Base-by-base conservation (phyloP, 805 yeast genomes). In the Yueomyces sp. region DNA sequence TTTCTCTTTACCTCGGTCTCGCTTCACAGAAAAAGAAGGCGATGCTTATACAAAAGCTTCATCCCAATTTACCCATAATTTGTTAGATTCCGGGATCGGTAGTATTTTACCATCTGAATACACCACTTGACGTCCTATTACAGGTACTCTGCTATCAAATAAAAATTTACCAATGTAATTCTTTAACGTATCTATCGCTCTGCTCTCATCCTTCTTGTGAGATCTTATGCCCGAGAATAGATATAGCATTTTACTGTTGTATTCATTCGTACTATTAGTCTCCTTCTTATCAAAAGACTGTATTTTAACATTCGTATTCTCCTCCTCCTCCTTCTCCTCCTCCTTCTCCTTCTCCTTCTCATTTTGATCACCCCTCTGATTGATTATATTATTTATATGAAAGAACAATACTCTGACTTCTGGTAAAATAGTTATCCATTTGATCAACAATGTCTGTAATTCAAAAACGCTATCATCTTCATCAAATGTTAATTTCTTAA, bases 381-480 rank as follows among this genome's bases (percentile, higher is more conserved):
- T 28, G 19, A 29, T 34, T 9, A 31, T 27, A 30, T 42, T 43
- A 47, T 64, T 65, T 29, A 66, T 50, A 43, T 47, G 52, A 47
- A 76, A 76, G 50, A 74, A 80, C 4, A 81, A 52, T 38, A 69
- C 72, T 47, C 79, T 67, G 0, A 87, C 86, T 42, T 77, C 84
- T 0, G 81, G 79, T 0, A 77, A 49, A 3, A 65, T 64, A 4
- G 81, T 79, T 34, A 81, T 73, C 85, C 85, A 80, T 44, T 72
- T 74, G 48, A 81, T 68, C 41, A 81, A 60, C 34, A 81, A 62
- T 6, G 76, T 69, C 50, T 78, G 81, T 27, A 81, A 55, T 49
- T 79, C 85, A 44, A 75, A 68, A 6, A 69, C 63, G 53, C 76
- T 79, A 48, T 79, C 83, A 11, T 72, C 66, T 39, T 68, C 67